Base-by-base conservation (phyloP, 2,329 filamentous ascomycete genomes). In the Botrytis hyacinthi region DNA sequence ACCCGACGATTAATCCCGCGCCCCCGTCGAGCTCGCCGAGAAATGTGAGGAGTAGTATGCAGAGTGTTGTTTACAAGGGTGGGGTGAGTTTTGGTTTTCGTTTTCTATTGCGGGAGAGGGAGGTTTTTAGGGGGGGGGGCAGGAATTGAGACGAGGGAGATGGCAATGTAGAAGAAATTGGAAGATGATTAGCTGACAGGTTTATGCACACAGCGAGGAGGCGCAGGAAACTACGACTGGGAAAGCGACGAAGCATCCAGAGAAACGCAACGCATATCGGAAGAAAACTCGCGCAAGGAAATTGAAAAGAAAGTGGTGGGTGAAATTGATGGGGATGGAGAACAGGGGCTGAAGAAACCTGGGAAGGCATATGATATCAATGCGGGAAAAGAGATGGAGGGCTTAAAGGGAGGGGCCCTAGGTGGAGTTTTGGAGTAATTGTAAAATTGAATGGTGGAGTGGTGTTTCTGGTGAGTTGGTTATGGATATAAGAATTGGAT, bases 11-110 rank as follows among this genome's bases (percentile, higher is more conserved):
- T 3, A 51, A 69, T 14, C 61, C 75, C 20, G 57, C 73, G 32
- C 67, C 74, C 6, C 63, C 59, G 7, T 70, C 69, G 10, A 40
- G 35, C 26, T n/a, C 57, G 4, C 20, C 46, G 8, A 42, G 65
- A 44, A 54, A 59, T 18, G 46, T 75, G 0, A 51, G 75, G 73
- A 62, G 72, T 72, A 68, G 65, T 10, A 54, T 68, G 65, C 65
- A 68, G 46, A 29, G 71, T 26, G 37, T 72, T 7, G 61, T 42
- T 26, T 77, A 77, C 73, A 62, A 74, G 29, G 76, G 77, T 16
- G 88, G 88, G 88, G 37, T 88, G 88, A n/a, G 87, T 87, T 1
- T 88, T 88, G 3, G 90, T 89, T 80, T 90, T 85, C 82, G 14
- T 40, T 42, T n/a, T 40, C 2, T 40, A 14, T 26, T 61, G 51